Evolutionary conservation across 305 asterid genomes (phyloP).

Genomic region (Striga hermonthica): DNA sequence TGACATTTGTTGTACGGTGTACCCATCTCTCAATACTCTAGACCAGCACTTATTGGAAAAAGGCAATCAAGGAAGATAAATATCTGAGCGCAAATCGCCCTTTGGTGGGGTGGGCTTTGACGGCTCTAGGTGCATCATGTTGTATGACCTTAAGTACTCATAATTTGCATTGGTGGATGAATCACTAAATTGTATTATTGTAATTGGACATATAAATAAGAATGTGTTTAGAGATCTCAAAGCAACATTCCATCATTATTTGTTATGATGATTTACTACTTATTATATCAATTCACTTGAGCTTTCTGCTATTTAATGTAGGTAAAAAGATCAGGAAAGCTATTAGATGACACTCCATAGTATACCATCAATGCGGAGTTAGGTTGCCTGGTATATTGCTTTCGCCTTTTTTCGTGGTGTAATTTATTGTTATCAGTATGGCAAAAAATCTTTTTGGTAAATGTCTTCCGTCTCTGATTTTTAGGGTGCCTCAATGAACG

Average conservation of each 20-base stretch:
- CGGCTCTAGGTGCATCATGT: neutral
- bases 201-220: conserved; percentile 18
- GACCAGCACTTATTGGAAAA: too few species aligned
- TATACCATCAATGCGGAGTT: conserved; percentile 59
- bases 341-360: conserved; percentile 80
- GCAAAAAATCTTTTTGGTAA: conserved; percentile 30
- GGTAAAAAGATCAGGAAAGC: conserved; percentile 89
- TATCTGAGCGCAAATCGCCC: too few species aligned
- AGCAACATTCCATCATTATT: conserved; percentile 13
- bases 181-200: neutral
- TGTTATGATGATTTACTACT: conserved; percentile 15
- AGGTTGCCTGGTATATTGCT: conserved; percentile 49
- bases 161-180: neutral
- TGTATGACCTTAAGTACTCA: neutral
- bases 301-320: conserved; percentile 43
- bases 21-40: too few species aligned
- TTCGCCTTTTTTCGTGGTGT: too few species aligned
- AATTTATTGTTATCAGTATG: conserved; percentile 24
- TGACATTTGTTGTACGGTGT: too few species aligned
- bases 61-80: too few species aligned
- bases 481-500: conserved; percentile 71
- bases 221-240: conserved; percentile 1
- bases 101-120: too few species aligned
- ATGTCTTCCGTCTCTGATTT: conserved; percentile 32
- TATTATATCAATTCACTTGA: conserved; percentile 28